Base-by-base conservation (phyloP, 495 filamentous ascomycete genomes). In the Xylaria castorea region DNA sequence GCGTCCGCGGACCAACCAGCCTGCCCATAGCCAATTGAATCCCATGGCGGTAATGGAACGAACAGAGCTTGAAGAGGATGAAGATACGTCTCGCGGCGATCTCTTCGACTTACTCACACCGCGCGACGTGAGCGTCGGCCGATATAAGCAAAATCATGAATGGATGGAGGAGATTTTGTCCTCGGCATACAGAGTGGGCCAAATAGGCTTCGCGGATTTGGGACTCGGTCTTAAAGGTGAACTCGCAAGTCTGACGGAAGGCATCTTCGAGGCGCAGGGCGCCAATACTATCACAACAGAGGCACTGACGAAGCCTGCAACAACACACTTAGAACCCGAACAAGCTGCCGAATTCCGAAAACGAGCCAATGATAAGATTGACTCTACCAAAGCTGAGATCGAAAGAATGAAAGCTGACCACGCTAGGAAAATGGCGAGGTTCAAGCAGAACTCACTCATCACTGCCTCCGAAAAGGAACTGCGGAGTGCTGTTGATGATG, bases 121-220 rank as follows among this genome's bases (percentile, higher is more conserved):
- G 22, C 90, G 94, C 8, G 96, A 98, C 71, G 90, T 98, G 74
- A 95, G 93, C 75, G 84, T 91, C 73, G 88, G 89, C 75, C 86
- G 96, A 60, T 99, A 97, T 78, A 91, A 90, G 73, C 96, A 97
- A 76, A 96, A 99, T 76, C 96, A 98, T 75, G 94, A 97, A 80
- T 98, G 95, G 96, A 97, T 98, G 92, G 96, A 97, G 76, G 95
- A 99, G 81, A 90, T 99, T n/a, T 86, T 97, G 58, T 91, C 91
- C 2, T 97, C 94, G 0, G 93, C 94, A 0, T 97, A 95, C 74
- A 84, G 91, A 22, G 92, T 93, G 69, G 85, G 86, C 30, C 92
- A 96, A 75, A 95, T 99, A 60, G 89, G 90, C n/a, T 93, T 94
- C 6, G 88, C 93, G 3, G 94, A 97, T 76, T 87, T 98, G 11